phyloP scores from a whole-genome alignment of 495 filamentous ascomycete genomes.

The Cudoniella acicularis region DNA sequence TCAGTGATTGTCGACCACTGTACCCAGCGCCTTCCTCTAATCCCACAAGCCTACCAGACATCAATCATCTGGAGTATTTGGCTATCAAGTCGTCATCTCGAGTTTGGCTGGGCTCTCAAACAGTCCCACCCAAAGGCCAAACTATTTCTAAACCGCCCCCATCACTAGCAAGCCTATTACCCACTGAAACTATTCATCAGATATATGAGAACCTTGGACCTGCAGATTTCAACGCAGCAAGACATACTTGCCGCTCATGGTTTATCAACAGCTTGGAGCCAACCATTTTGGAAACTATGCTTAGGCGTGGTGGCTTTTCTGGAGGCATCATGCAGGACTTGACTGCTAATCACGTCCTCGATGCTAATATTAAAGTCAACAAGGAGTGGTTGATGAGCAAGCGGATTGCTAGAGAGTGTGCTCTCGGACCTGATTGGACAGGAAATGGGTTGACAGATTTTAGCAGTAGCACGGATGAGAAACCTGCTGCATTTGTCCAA shows the following conservation, averaged over 20 bases:
- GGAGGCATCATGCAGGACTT: constrained; percentile 36
- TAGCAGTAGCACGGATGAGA: constrained; percentile 14
- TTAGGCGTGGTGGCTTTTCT: constrained; percentile 59
- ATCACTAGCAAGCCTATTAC: constrained; percentile 33
- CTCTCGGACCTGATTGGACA: constrained; percentile 47
- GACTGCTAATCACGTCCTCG: constrained; percentile 30
- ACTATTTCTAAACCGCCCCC: constrained; percentile 1
- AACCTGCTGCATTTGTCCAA: constrained; percentile 20
- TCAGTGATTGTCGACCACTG: constrained; percentile 10
- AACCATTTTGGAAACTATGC: constrained; percentile 47
- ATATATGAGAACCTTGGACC: constrained; percentile 55
- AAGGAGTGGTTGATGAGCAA: constrained; percentile 56
- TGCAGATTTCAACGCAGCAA: constrained; percentile 61
- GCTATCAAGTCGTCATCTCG: constrained; percentile 1
- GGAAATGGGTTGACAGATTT: constrained; percentile 35
- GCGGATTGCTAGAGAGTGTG: constrained; percentile 58
- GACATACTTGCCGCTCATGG: constrained; percentile 64
- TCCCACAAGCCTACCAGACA: neutral
- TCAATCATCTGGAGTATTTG: neutral
- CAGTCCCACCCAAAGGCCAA: neutral
- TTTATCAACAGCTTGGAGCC: constrained; percentile 58
- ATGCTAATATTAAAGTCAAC: constrained; percentile 27
- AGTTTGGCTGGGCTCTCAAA: neutral
- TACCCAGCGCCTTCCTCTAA: constrained; percentile 1
- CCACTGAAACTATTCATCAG: constrained; percentile 59